Evolutionary conservation across 2,329 filamentous ascomycete species (phyloP), one percentile per base, ranked within the genome.

Genomic region (Furcasterigmium furcatum): DNA sequence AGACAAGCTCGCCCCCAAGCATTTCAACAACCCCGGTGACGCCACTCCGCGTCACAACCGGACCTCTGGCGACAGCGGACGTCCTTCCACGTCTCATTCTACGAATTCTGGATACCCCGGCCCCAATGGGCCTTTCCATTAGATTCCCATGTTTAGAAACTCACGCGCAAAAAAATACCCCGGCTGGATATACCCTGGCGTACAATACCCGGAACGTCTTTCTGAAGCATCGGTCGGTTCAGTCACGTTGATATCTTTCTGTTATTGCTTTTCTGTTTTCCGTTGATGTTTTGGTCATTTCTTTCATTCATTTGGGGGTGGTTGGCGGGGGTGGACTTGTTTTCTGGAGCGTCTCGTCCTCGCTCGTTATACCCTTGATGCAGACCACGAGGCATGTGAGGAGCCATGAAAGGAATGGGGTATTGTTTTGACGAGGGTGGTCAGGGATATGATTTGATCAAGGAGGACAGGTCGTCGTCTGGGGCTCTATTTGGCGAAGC

Each of bases 31-130:
- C 62, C 80, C 87, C 51, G 89, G 90, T 63, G 90, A 95, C 67
- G 78, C 83, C 56, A 95, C 89, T 34, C 88, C 90, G 54, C 87
- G 88, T 68, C 89, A 95, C 71, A 83, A 84, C 66, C 86, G 90
- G 67, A 85, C 85, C 65, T 95, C 90, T 64, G 89, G 87, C 66
- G 90, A 95, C 71, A 94, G 88, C 76, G 90, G 90, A 66, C 88
- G 90, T 65, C 90, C 90, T 67, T 92, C 88, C 63, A 95, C 90
- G 75, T 94, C 90, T 75, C 88, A 95, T 85, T 95, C 90, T 79
- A 88, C 87, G 65, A 83, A 84, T 87, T 92, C 89, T 83, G 89
- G 89, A 90, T 94, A 94, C 88, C 88, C 90, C 79, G 89, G 84
- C 76, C 88, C 87, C 57, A 86, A 91, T 79, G 88, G 88, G 78